Conservation (phyloP, 148 eudicot genomes). For the Rhododendron simsii region DNA sequence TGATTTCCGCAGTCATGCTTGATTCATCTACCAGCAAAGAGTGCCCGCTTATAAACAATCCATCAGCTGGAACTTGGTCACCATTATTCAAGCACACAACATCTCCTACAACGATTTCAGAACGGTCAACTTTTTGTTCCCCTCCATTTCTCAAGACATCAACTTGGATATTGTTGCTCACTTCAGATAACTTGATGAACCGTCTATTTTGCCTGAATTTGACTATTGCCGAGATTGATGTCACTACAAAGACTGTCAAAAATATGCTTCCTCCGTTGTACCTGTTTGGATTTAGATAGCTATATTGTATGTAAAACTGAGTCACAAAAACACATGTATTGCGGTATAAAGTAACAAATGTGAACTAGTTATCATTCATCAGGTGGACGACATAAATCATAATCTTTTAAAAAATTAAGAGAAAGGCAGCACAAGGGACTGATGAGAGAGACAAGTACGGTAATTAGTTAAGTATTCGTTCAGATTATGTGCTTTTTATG, state of each 20-base stretch:
- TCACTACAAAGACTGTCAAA: not conserved
- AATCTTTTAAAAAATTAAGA: too few relatives aligned
- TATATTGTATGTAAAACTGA: too few relatives aligned
- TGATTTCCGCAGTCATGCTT: conserved; percentile 5
- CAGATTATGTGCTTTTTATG: too few relatives aligned
- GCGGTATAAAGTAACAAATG: too few relatives aligned
- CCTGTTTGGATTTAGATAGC: not conserved
- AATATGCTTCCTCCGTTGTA: conserved; percentile 26
- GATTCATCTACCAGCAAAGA: not conserved
- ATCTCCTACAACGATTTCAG: not conserved
- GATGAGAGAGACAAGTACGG: too few relatives aligned
- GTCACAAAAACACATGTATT: too few relatives aligned
- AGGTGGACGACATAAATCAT: too few relatives aligned
- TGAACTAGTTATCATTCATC: too few relatives aligned
- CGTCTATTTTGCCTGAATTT: not conserved
- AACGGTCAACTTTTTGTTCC: not conserved
- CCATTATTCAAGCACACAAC: conserved; percentile 8
- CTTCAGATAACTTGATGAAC: not conserved
- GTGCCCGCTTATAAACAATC: not conserved
- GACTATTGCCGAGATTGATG: not conserved
- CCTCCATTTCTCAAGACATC: not conserved
- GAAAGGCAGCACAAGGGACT: too few relatives aligned
- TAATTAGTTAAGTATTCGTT: too few relatives aligned
- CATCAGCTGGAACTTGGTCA: conserved; percentile 11
- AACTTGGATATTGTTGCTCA: not conserved